Evolutionary conservation across 2,329 filamentous ascomycete genomes (phyloP).

Genomic region (Aspergillus clavatus): DNA sequence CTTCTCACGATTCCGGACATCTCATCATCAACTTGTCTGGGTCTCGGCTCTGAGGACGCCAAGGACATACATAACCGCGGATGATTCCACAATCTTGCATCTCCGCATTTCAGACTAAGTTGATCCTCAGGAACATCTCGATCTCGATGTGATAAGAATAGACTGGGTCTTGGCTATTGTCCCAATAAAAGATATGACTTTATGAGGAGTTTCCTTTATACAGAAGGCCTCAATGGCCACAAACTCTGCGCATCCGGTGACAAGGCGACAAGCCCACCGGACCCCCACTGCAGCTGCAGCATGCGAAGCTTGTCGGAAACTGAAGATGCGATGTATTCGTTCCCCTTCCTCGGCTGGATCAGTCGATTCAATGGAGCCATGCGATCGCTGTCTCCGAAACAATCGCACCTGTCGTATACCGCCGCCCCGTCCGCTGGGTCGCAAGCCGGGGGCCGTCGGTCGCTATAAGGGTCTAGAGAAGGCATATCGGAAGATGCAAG

Average conservation of each 20-base stretch:
- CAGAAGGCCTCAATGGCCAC: conserved; percentile 1
- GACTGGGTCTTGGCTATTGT: no score
- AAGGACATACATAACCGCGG: no score
- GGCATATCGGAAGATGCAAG: conserved; percentile 23
- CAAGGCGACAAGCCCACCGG: background rate
- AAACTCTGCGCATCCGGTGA: background rate
- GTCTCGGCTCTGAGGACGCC: no score
- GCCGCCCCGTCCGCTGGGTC: conserved; percentile 20
- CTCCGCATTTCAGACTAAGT: no score
- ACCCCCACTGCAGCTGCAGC: conserved; percentile 10
- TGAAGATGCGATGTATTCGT: conserved; percentile 29
- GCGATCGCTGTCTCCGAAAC: conserved; percentile 24
- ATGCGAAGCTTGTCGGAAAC: conserved; percentile 23
- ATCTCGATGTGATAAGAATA: no score
- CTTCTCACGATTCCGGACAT: no score
- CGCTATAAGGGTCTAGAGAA: conserved; percentile 28
- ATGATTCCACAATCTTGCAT: no score
- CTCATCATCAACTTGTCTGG: no score
- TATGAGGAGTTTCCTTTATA: no score
- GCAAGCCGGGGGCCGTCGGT: conserved; percentile 23
- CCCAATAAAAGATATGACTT: no score
- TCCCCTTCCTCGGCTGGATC: no score
- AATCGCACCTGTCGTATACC: conserved; percentile 22
- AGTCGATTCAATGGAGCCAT: conserved; percentile 8
- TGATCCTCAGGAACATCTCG: no score